Conservation (phyloP, 1,284 basidiomycete species). For the Sporisorium iseilematis-ciliati region DNA sequence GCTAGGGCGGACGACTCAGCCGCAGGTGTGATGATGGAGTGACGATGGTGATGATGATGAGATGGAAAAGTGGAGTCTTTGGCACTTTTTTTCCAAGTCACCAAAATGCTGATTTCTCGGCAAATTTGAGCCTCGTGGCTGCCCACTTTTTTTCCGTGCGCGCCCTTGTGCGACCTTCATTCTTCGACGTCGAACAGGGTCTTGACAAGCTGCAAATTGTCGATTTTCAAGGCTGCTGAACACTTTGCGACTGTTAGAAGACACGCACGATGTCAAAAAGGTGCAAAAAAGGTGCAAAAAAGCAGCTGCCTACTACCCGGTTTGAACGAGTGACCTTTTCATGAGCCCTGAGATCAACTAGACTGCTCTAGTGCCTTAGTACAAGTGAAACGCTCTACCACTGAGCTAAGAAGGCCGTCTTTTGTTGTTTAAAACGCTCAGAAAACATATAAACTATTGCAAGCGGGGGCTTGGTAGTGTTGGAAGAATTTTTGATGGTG, state of each 20-base stretch:
- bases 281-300: neutral
- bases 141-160: too few relatives aligned
- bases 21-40: neutral
- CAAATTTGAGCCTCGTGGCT: neutral
- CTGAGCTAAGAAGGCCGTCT: conserved; percentile 12
- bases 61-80: conserved; percentile 4
- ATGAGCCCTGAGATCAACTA: neutral
- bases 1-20: too few relatives aligned
- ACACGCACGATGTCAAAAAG: neutral
- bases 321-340: conserved; percentile 28
- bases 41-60: neutral
- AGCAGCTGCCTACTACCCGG: conserved; percentile 14
- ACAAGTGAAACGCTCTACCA: conserved; percentile 18
- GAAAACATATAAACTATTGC: neutral
- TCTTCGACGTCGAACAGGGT: neutral
- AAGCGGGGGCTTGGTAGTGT: too few relatives aligned
- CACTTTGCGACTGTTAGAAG: neutral
- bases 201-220: conserved; percentile 1
- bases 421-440: neutral
- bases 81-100: too few relatives aligned
- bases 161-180: neutral
- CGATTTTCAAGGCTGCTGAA: neutral
- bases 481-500: too few relatives aligned
- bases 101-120: too few relatives aligned
- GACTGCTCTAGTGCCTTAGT: conserved; percentile 11